phyloP scores from a whole-genome alignment of 1,139 yeast genomes.

The Blastobotrys petasosporus region DNA sequence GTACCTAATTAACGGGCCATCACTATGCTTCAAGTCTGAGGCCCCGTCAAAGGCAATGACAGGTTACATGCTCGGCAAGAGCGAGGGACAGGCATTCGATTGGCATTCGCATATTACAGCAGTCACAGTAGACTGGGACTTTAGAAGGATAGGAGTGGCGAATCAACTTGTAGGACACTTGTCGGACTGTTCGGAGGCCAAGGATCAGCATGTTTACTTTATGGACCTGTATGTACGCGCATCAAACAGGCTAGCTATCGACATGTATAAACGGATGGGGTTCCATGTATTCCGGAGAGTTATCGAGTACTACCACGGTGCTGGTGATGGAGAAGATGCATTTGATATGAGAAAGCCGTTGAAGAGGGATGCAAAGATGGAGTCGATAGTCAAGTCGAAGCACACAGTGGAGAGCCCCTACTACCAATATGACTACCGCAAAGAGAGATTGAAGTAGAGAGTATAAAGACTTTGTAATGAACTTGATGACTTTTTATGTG shows the following conservation, averaged over 20 bases:
- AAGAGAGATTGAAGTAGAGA: slow-evolving; percentile 13
- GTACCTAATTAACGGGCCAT: slow-evolving; percentile 82
- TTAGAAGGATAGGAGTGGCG: slow-evolving; percentile 81
- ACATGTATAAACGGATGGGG: slow-evolving; percentile 77
- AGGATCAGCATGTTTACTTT: slow-evolving; percentile 56
- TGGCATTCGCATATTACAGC: slow-evolving; percentile 99
- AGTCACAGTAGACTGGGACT: slow-evolving; percentile 79
- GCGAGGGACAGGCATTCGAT: slow-evolving; percentile 76
- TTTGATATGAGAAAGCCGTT: slow-evolving; percentile 55
- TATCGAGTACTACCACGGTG: slow-evolving; percentile 61
- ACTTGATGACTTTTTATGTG: no score
- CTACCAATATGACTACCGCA: slow-evolving; percentile 21
- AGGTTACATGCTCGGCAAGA: slow-evolving; percentile 79
- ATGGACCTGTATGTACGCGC: slow-evolving; percentile 89
- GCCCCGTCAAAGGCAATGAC: slow-evolving; percentile 34
- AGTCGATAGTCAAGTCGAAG: slow-evolving; percentile 24
- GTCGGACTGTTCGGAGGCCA: slow-evolving; percentile 61
- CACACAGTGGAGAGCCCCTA: slow-evolving; percentile 25
- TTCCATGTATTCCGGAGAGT: slow-evolving; percentile 82
- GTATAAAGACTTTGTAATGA: slow-evolving; percentile 1
- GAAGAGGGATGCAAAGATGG: slow-evolving; percentile 45
- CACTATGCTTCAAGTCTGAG: slow-evolving; percentile 71
- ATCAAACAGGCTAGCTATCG: slow-evolving; percentile 72
- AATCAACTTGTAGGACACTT: slow-evolving; percentile 61
- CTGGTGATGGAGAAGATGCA: slow-evolving; percentile 66